Conservation (phyloP, 2,329 filamentous ascomycete species). For the Rutstroemia sp. region DNA sequence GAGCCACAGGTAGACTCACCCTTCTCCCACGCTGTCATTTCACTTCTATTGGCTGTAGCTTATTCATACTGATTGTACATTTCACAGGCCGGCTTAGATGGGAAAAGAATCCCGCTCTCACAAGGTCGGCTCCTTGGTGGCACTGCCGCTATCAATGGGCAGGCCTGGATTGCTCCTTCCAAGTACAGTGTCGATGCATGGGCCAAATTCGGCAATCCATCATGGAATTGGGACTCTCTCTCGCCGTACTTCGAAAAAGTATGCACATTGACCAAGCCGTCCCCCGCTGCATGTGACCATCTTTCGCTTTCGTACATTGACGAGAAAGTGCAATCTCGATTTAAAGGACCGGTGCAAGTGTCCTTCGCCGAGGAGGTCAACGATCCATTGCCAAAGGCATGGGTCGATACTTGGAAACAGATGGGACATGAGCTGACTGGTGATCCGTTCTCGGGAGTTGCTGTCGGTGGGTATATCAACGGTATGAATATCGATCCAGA, state of each 20-base stretch:
- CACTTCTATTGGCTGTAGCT: too few species aligned
- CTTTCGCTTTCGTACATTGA: neutral
- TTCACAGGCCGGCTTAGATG: neutral
- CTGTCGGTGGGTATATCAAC: neutral
- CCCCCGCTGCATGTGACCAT: neutral
- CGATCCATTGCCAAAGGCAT: neutral
- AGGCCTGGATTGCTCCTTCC: conserved; percentile 18
- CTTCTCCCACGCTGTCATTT: too few species aligned
- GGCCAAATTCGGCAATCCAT: conserved; percentile 33
- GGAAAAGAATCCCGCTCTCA: neutral
- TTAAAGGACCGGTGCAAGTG: neutral
- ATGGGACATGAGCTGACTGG: neutral
- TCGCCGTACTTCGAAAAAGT: conserved; percentile 36
- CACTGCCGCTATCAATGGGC: conserved; percentile 31
- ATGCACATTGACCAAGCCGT: conserved; percentile 2
- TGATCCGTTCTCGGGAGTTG: neutral
- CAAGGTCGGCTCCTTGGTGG: conserved; percentile 31
- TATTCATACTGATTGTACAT: neutral
- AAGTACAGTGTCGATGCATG: conserved; percentile 33
- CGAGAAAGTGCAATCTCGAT: neutral
- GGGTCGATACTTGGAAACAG: neutral
- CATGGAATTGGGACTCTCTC: conserved; percentile 31
- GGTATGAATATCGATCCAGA: neutral
- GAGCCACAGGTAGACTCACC: neutral
- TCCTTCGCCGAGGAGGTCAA: neutral